These are phyloP conservation scores for Dillenia suffruticosa DNA, from an alignment of 164 flowering plant species.

Conservation along the genomic window DNA sequence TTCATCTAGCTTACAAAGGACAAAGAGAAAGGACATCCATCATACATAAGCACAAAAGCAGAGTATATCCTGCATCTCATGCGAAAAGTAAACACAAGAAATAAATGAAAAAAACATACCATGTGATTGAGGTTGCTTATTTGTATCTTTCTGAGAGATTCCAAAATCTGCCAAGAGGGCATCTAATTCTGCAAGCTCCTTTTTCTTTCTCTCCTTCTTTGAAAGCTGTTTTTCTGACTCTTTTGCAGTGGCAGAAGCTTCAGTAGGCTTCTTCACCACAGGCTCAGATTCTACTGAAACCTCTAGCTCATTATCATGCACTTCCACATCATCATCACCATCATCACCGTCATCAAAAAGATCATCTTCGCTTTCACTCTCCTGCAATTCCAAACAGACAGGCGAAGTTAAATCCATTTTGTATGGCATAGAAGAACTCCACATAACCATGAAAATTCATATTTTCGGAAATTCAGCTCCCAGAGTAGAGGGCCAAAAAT, in stretches of 20 bases:
- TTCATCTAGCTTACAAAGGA: too few relatives aligned
- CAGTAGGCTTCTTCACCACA: conserved; percentile 37
- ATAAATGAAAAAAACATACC: conserved; percentile 27
- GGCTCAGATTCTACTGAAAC: conserved; percentile 37
- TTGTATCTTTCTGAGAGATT: conserved; percentile 21
- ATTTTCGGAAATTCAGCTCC: too few relatives aligned
- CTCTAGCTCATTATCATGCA: conserved; percentile 61
- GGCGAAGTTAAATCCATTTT: not conserved
- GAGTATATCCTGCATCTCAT: too few relatives aligned
- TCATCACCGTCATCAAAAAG: conserved; percentile 62
- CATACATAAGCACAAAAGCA: too few relatives aligned
- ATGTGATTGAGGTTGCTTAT: conserved; percentile 34
- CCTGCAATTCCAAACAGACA: conserved; percentile 33
- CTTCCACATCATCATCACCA: conserved; percentile 61
- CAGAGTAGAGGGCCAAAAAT: too few relatives aligned
- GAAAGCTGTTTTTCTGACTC: conserved; percentile 89
- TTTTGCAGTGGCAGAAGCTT: conserved; percentile 40
- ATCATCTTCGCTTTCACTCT: conserved; percentile 84
- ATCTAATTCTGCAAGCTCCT: conserved; percentile 83
- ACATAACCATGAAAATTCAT: too few relatives aligned
- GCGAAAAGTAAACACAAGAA: too few relatives aligned
- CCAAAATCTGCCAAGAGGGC: conserved; percentile 85
- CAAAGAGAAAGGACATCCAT: too few relatives aligned
- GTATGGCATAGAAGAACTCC: too few relatives aligned
- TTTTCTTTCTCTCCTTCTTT: conserved; percentile 84